Conservation (phyloP, 148 eudicot species). For the Heliamphora exappendiculata region DNA sequence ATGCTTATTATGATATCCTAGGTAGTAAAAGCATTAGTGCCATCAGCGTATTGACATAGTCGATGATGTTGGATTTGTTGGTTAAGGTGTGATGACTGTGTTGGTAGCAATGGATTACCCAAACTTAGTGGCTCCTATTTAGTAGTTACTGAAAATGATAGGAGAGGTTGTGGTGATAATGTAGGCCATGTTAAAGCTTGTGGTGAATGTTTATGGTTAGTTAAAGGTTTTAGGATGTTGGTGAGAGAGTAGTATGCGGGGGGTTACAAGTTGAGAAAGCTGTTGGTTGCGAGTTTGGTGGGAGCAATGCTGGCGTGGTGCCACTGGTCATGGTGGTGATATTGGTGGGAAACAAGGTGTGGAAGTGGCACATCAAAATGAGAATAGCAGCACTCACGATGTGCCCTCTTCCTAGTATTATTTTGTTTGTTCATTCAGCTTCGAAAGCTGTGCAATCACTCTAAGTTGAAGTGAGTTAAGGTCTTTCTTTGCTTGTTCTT, state of each 20-base stretch:
- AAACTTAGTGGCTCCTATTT: neutral
- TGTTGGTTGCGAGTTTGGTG: neutral
- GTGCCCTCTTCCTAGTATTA: neutral
- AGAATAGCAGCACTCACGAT: neutral
- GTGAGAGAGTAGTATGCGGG: slow-evolving; percentile 1
- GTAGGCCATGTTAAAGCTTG: neutral
- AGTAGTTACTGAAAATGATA: neutral
- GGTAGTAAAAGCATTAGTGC: neutral
- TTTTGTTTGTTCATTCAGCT: neutral
- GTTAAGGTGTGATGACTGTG: too few species aligned
- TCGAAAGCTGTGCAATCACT: neutral
- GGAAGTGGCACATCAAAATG: neutral
- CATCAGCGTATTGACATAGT: neutral
- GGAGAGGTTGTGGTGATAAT: neutral
- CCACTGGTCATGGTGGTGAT: neutral
- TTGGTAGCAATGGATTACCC: neutral
- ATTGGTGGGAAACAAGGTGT: neutral
- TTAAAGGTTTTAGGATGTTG: neutral
- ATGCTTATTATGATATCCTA: neutral
- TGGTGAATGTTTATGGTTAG: neutral
- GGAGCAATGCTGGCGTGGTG: slow-evolving; percentile 1
- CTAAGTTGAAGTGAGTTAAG: neutral
- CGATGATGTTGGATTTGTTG: too few species aligned
- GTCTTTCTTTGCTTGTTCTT: neutral
- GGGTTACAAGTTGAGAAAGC: neutral